Evolutionary conservation across 768 basidiomycete species (phyloP).

Genomic region (Mycena latifolia): DNA sequence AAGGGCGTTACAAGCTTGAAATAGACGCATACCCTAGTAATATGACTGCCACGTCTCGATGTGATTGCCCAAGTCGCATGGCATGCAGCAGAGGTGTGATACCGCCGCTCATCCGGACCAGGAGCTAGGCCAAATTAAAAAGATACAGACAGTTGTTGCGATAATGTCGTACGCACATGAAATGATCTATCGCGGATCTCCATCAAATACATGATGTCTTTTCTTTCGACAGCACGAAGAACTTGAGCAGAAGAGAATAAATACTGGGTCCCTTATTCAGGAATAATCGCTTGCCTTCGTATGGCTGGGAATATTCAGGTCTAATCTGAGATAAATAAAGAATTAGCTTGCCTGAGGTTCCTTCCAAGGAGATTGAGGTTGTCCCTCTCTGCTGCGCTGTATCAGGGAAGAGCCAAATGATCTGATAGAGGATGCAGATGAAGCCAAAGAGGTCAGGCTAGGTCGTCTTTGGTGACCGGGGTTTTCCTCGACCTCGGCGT

Average conservation of each 20-base stretch:
- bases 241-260: slow-evolving; percentile 60
- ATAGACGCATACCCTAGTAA: slow-evolving; percentile 67
- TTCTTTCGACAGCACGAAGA: slow-evolving; percentile 86
- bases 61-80: slow-evolving; percentile 81
- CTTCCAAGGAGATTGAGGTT: slow-evolving; percentile 53
- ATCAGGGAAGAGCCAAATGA: slow-evolving; percentile 43
- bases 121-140: slow-evolving; percentile 57
- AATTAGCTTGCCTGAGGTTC: slow-evolving; percentile 61
- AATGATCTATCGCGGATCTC: slow-evolving; percentile 86
- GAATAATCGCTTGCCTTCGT: slow-evolving; percentile 23
- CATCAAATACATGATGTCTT: slow-evolving; percentile 87
- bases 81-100: slow-evolving; percentile 93
- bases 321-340: not conserved
- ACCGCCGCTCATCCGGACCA: slow-evolving; percentile 88
- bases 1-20: too few relatives aligned
- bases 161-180: slow-evolving; percentile 62
- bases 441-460: slow-evolving; percentile 37
- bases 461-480: slow-evolving; percentile 39
- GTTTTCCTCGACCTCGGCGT: slow-evolving; percentile 33
- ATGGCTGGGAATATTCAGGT: slow-evolving; percentile 20
- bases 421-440: slow-evolving; percentile 48
- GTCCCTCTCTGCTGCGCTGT: slow-evolving; percentile 25
- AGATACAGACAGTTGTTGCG: not conserved
- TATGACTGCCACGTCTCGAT: slow-evolving; percentile 88
- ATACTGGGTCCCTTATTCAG: not conserved